Evolutionary conservation across 805 yeast species (phyloP).

Genomic region (Brettanomyces custersianus): DNA sequence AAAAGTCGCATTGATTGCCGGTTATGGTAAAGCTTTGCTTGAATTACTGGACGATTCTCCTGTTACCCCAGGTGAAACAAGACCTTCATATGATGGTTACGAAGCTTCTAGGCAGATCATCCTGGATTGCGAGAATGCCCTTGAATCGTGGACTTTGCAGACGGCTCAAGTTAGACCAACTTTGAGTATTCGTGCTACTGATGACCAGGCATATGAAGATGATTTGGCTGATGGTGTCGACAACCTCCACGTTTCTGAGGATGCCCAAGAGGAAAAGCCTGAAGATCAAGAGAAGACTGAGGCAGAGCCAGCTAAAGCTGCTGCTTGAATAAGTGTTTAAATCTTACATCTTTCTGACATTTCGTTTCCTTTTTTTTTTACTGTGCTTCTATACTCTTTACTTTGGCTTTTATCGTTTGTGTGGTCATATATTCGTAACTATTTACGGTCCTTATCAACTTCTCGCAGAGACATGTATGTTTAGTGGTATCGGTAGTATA

Average conservation of each 20-base stretch:
- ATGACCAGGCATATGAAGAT: conserved; percentile 40
- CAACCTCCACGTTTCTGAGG: conserved; percentile 40
- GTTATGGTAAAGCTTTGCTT: conserved; percentile 80
- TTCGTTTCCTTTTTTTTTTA: neutral
- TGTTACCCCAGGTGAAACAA: conserved; percentile 87
- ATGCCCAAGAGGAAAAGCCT: conserved; percentile 34
- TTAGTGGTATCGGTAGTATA: conserved; percentile 14
- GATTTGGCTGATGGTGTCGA: conserved; percentile 41
- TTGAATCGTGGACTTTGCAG: conserved; percentile 79
- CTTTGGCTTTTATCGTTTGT: no score
- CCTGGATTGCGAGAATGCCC: conserved; percentile 76
- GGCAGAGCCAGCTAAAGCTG: conserved; percentile 11
- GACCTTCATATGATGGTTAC: conserved; percentile 84
- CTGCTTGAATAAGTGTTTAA: conserved; percentile 19
- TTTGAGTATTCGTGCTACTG: conserved; percentile 49
- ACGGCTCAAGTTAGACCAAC: conserved; percentile 78
- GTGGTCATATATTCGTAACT: neutral
- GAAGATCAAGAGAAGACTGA: conserved; percentile 5
- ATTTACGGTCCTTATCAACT: neutral
- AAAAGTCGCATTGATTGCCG: conserved; percentile 78
- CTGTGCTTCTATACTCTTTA: no score
- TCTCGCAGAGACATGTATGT: conserved; percentile 18
- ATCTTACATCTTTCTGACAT: conserved; percentile 1
- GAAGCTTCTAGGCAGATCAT: conserved; percentile 84
- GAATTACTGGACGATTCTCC: conserved; percentile 79